Evolutionary conservation across 192 early-diverging fungal species (phyloP), one percentile per base, ranked within the genome.

Genomic region (Rhizophagus clarus): DNA sequence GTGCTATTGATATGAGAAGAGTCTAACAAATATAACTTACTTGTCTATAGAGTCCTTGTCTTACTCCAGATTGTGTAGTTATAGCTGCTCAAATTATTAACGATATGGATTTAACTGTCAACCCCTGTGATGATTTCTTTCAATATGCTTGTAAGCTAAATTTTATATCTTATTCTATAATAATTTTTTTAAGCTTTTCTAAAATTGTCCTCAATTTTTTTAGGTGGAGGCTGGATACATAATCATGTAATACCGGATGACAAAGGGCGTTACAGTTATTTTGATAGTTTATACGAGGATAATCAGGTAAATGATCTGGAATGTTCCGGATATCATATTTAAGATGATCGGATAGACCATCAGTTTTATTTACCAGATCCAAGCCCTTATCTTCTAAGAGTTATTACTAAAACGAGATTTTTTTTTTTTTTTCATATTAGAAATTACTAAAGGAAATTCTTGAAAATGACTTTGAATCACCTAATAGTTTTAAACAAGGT

Each of bases 121-220:
- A 94, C 82, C 92, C 92, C 10, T 94, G 92, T 61, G 75, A 84
- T 29, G 92, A 94, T 80, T 94, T 94, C 84, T 93, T 88, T 78
- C 84, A 88, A 68, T 93, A 85, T 74, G 85, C 83, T 51, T 90
- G 92, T 92, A 89, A 45, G 79, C 73, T 47, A 34, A 24, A 42
- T 47, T 47, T 56, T 56, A 56, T 56, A 0, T 56, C 10, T 68
- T 24, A n/a, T n/a, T n/a, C n/a, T n/a, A 60, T 10, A 3, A 42
- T 40, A 17, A 22, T 28, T 56, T 42, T 40, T 42, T 49, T 47
- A 14, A 34, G 3, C 26, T 17, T 28, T 69, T 14, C 40, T 8
- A 72, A 9, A 31, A 60, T 66, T 14, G 32, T 26, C 20, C 51
- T 26, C 49, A 73, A 10, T 6, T 14, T 26, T 26, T 69, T 47